Evolutionary conservation across 345 rosid species (phyloP).

Genomic region (Eucalyptus cloeziana): DNA sequence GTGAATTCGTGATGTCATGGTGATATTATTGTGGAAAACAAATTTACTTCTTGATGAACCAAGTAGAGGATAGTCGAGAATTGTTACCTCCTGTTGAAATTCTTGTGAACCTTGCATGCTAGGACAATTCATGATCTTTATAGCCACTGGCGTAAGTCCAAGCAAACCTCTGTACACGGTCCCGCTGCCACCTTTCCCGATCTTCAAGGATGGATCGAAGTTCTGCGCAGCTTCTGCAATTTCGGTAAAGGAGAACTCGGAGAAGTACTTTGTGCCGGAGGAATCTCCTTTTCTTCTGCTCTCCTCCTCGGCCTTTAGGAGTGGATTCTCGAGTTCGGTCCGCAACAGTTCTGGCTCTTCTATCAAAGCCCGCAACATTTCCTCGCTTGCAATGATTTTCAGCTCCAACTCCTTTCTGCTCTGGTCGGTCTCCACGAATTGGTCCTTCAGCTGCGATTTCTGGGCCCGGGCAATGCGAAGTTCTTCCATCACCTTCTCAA

Average conservation of each 20-base stretch:
- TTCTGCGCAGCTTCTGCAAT: neutral
- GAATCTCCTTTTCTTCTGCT: neutral
- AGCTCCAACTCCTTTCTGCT: neutral
- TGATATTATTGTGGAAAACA: neutral
- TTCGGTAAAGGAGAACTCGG: neutral
- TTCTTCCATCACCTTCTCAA: neutral
- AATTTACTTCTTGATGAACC: neutral
- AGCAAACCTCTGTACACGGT: neutral
- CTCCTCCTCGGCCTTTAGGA: neutral
- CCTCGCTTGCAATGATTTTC: neutral
- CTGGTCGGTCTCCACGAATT: neutral
- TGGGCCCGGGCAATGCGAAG: neutral
- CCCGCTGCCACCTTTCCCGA: neutral
- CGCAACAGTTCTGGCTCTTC: neutral
- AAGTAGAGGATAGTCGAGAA: neutral
- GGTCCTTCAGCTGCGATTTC: neutral
- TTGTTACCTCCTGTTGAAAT: neutral
- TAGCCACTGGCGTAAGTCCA: neutral
- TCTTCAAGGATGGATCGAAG: neutral
- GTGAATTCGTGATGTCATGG: neutral
- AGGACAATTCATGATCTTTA: neutral
- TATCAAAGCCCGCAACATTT: neutral
- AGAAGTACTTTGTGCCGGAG: neutral
- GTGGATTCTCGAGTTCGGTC: neutral
- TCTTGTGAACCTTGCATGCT: neutral